phyloP scores from a whole-genome alignment of 2,329 filamentous ascomycete species.

The Fusarium brevicatenulatum region DNA sequence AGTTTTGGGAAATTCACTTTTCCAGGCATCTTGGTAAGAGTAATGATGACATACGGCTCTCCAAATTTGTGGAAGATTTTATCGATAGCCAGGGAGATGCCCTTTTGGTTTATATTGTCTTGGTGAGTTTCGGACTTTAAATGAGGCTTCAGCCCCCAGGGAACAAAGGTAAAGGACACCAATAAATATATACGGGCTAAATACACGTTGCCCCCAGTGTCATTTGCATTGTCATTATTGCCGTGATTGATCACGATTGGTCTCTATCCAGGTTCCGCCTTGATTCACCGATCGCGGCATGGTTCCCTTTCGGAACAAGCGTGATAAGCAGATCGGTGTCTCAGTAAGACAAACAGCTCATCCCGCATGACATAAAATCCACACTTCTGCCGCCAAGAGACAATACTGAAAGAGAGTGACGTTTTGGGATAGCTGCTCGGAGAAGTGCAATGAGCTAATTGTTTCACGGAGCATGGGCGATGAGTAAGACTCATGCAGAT shows the following conservation, averaged over 20 bases:
- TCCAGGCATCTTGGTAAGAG: background rate
- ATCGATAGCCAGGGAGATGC: no score
- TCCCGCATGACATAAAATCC: background rate
- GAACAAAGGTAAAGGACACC: no score
- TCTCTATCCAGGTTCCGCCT: background rate
- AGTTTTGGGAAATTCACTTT: background rate
- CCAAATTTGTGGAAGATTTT: no score
- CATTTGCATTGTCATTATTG: no score
- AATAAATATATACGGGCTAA: no score
- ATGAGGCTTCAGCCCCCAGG: no score
- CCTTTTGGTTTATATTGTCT: background rate
- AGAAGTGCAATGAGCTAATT: background rate
- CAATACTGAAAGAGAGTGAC: rapidly evolving
- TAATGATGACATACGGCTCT: no score
- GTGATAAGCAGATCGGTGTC: background rate
- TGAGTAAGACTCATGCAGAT: background rate
- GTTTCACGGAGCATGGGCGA: background rate
- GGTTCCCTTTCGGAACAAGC: background rate
- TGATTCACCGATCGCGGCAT: background rate
- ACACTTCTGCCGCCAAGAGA: background rate
- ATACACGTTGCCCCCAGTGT: no score
- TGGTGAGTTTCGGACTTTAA: no score
- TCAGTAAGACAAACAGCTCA: background rate
- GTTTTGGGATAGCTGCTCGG: no score
- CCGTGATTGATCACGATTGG: rapidly evolving